phyloP scores from a whole-genome alignment of 1,284 basidiomycete genomes.

The Puccinia hordei region DNA sequence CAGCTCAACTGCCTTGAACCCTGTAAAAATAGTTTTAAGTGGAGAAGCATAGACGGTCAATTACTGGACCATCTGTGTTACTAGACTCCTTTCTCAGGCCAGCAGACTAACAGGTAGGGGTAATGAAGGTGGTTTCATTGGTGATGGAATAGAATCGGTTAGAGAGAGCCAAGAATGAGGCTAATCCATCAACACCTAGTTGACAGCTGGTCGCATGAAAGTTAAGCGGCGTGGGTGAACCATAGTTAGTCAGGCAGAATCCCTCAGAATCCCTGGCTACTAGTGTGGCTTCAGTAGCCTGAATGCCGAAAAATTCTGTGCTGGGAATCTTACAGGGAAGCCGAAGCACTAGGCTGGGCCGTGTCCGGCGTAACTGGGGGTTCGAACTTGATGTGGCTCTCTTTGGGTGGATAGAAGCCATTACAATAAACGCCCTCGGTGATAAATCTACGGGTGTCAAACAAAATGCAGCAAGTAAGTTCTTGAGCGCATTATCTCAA shows the following conservation, averaged over 20 bases:
- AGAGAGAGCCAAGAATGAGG: conserved; percentile 16
- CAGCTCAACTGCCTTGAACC: conserved; percentile 1
- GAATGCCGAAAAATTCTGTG: background rate
- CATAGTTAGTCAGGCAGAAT: background rate
- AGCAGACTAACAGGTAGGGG: conserved; percentile 11
- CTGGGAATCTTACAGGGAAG: background rate
- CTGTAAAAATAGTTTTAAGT: background rate
- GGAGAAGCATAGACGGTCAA: background rate
- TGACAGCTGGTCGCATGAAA: conserved; percentile 8
- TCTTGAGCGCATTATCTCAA: background rate
- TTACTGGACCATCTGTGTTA: background rate
- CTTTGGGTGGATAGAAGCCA: background rate
- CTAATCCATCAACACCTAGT: conserved; percentile 18
- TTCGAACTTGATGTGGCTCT: background rate
- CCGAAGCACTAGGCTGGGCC: background rate
- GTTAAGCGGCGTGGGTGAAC: background rate
- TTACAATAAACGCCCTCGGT: conserved; percentile 1
- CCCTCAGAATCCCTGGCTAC: no score
- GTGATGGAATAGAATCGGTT: background rate
- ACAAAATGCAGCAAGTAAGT: background rate
- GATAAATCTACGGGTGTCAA: background rate
- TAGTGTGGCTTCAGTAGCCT: background rate
- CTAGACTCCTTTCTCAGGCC: background rate
- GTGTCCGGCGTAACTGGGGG: background rate
- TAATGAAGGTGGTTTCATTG: background rate